Base-by-base conservation (phyloP, 371 early-diverging fungal genomes). In the Chytridiales sp. region DNA sequence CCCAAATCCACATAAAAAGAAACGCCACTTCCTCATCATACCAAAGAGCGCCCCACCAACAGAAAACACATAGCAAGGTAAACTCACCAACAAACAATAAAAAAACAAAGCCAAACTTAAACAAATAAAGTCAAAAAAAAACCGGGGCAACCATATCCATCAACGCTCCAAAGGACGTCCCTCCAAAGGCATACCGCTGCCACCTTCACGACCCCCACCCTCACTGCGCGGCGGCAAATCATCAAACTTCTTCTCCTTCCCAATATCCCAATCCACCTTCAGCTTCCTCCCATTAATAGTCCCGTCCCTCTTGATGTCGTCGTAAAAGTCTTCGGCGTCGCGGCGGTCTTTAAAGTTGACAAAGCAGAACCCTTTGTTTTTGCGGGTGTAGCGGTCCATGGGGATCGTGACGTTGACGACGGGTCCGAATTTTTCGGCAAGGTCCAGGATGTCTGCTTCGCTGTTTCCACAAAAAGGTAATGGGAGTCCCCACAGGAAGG, bases 201-300 rank as follows among this genome's bases (percentile, higher is more conserved):
- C 38, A 38, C 38, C 38, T 38, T 17, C 38, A 8, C 38, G 8
- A 17, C 11, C 38, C 8, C 38, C 38, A 17, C 8, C 8, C 38
- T 17, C 38, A 38, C 11, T 38, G 8, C 8, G 17, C 17, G 17
- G 8, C 38, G 38, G 11, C 17, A 8, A 11, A 38, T 38, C 11
- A 38, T 38, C 8, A 11, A 38, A 38, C 38, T 88, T 88, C 73
- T 84, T 83, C 57, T 75, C 74, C 62, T 79, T 73, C 32, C 88
- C 88, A 77, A 87, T 78, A 61, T 88, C 88, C 90, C 90, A 90
- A 65, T 90, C 90, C 58, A 90, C 66, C 66, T 86, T 87, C 62
- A 90, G 62, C 38, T 86, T 76, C 57, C 90, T 82, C 21, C 87
- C 88, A 62, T 87, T 85, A 17, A 90, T 82, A 39, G 75, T 81